Evolutionary conservation across 495 filamentous ascomycete genomes (phyloP), one percentile per base, ranked within the genome.

Genomic region (Rhypophila decipiens): DNA sequence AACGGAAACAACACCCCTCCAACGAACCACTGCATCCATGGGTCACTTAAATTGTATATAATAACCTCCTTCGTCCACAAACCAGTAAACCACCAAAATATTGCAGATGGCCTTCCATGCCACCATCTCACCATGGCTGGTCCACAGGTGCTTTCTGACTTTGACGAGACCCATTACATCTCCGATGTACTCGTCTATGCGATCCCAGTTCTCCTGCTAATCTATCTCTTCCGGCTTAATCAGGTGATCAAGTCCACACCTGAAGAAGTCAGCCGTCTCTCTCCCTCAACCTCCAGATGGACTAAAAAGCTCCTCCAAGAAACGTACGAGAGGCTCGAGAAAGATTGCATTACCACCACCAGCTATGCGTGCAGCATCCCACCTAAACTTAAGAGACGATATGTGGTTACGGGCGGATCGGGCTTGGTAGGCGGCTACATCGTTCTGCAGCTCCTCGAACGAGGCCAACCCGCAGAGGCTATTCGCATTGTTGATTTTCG

Each of bases 371-470:
- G 66, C 27, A 69, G 64, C 31, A 59, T 82, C 23, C 78, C 77
- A 1, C 74, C 71, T 7, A 79, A 73, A 51, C 66, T 79, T 39
- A 62, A 71, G 9, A 67, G 78, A 10, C 72, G 77, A 9, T 81
- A 82, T 46, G 57, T 82, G 22, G 63, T 81, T 36, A 75, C 77
- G 18, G 37, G 49, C 24, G 40, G 8, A 8, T 5, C 24, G 71
- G 70, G 70, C 20, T 65, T 73, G 17, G 67, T 71, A 0, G 69
- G 67, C 12, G 69, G 67, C 15, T 69, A 61, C 44, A 67, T 72
- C 35, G 69, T 73, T 18, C 56, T 70, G 12, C 70, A 72, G 29
- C 66, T 71, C 10, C 61, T 72, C 11, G 64, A 64, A 37, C 63
- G 70, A 3, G 70, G 70, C 31, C 65, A 63, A 12, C 58, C 64